These are phyloP conservation scores for Fonsecaea pedrosoi DNA, from an alignment of 2,329 filamentous ascomycete species.

Conservation along the genomic window DNA sequence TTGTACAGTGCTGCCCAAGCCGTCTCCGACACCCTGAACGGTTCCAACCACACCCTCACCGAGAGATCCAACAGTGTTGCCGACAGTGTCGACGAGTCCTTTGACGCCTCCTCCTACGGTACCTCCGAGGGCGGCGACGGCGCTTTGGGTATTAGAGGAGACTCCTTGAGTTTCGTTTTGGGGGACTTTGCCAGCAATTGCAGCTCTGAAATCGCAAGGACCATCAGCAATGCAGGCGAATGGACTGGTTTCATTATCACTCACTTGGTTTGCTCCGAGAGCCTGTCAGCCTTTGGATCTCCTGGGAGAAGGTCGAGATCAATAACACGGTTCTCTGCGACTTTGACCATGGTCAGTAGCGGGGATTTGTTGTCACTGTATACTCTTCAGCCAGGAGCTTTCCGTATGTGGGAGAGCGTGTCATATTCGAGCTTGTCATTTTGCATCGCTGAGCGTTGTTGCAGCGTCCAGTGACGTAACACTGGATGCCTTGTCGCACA, in stretches of 20 bases:
- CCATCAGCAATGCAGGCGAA: neutral
- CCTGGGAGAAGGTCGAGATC: slow-evolving; percentile 38
- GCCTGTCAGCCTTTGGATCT: slow-evolving; percentile 29
- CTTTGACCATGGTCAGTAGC: slow-evolving; percentile 43
- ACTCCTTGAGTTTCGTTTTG: slow-evolving; percentile 31
- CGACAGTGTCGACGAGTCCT: slow-evolving; percentile 36
- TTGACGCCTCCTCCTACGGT: slow-evolving; percentile 36
- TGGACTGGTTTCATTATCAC: neutral
- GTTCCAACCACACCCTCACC: slow-evolving; percentile 34
- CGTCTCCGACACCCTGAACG: slow-evolving; percentile 35
- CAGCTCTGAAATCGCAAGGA: slow-evolving; percentile 18
- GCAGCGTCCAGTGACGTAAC: slow-evolving; percentile 13
- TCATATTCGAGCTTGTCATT: slow-evolving; percentile 11
- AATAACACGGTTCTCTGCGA: slow-evolving; percentile 37
- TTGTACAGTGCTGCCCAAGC: slow-evolving; percentile 35
- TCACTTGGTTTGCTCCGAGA: slow-evolving; percentile 34
- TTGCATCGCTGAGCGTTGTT: neutral
- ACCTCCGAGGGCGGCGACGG: slow-evolving; percentile 34
- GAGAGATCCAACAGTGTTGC: slow-evolving; percentile 36
- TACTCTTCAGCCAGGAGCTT: slow-evolving; percentile 4
- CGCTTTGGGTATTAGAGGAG: slow-evolving; percentile 34
- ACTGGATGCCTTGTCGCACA: neutral
- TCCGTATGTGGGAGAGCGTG: slow-evolving; percentile 7
- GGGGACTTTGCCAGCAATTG: slow-evolving; percentile 32
- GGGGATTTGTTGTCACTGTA: neutral